Evolutionary conservation across 2,329 filamentous ascomycete species (phyloP).

Genomic region (Fusarium burgessii): DNA sequence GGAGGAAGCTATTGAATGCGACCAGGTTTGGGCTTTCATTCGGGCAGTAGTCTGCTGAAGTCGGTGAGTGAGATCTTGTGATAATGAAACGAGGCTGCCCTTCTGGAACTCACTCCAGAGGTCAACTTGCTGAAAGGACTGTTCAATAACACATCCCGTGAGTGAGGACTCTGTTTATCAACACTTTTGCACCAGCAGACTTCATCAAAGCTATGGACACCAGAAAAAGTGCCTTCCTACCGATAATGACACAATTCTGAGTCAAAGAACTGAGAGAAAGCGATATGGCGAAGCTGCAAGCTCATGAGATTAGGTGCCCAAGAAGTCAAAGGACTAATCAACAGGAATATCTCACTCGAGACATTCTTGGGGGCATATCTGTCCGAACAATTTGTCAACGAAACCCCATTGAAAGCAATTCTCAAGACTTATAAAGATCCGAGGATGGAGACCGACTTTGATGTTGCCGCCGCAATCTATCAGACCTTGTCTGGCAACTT

Average conservation of each 20-base stretch:
- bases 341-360: constrained; percentile 34
- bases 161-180: constrained; percentile 49
- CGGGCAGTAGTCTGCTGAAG: constrained; percentile 29
- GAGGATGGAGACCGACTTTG: constrained; percentile 38
- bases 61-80: constrained; percentile 7
- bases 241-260: constrained; percentile 29
- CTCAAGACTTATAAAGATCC: constrained; percentile 34
- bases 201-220: constrained; percentile 33
- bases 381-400: constrained; percentile 12
- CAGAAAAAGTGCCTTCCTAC: constrained; percentile 11
- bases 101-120: constrained; percentile 34
- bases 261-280: constrained; percentile 38
- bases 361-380: constrained; percentile 38
- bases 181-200: constrained; percentile 43
- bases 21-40: constrained; percentile 35
- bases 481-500: constrained; percentile 46
- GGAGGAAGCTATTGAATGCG: constrained; percentile 23
- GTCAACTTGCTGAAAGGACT: constrained; percentile 37
- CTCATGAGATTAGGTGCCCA: constrained; percentile 44
- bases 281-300: constrained; percentile 22
- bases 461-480: constrained; percentile 43
- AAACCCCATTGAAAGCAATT: constrained; percentile 22
- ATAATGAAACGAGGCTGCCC: neutral
- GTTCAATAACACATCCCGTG: constrained; percentile 32
- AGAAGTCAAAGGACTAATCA: constrained; percentile 43